These are phyloP conservation scores for Gossypium davidsonii DNA, from an alignment of 441 rosid species.

Conservation along the genomic window DNA sequence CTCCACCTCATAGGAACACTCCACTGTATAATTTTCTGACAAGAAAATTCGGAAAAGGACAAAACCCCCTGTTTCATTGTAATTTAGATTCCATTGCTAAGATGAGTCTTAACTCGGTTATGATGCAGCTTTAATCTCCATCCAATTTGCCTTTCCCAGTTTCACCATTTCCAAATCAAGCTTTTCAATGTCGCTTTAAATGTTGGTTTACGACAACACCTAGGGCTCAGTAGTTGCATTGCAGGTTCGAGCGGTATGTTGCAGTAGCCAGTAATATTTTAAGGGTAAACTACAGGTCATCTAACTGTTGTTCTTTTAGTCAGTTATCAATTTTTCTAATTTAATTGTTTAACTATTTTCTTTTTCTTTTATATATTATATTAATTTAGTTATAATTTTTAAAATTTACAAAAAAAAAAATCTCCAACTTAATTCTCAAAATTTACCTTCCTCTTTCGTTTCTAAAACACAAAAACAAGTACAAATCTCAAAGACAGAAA, in stretches of 20 bases:
- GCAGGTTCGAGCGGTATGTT: background rate
- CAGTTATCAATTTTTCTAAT: too few relatives aligned
- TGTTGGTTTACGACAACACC: slow-evolving; percentile 20
- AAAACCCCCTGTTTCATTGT: background rate
- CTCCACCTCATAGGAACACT: background rate
- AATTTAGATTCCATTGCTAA: background rate
- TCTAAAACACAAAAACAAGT: too few relatives aligned
- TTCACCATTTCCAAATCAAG: background rate
- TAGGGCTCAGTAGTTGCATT: background rate
- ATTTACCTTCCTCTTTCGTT: too few relatives aligned
- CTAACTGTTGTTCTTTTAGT: too few relatives aligned
- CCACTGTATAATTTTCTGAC: background rate
- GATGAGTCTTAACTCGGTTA: background rate
- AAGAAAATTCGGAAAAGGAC: background rate
- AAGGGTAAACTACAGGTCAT: too few relatives aligned
- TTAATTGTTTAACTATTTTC: too few relatives aligned
- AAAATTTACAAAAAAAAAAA: too few relatives aligned
- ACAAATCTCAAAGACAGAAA: too few relatives aligned
- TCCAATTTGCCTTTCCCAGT: background rate
- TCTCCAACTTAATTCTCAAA: too few relatives aligned
- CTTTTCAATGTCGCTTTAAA: slow-evolving; percentile 19
- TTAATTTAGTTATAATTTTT: too few relatives aligned
- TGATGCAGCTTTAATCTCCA: background rate
- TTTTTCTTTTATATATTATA: too few relatives aligned
- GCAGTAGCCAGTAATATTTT: background rate